phyloP scores from a whole-genome alignment of 768 basidiomycete genomes.

The Asterophora lycoperdoides region DNA sequence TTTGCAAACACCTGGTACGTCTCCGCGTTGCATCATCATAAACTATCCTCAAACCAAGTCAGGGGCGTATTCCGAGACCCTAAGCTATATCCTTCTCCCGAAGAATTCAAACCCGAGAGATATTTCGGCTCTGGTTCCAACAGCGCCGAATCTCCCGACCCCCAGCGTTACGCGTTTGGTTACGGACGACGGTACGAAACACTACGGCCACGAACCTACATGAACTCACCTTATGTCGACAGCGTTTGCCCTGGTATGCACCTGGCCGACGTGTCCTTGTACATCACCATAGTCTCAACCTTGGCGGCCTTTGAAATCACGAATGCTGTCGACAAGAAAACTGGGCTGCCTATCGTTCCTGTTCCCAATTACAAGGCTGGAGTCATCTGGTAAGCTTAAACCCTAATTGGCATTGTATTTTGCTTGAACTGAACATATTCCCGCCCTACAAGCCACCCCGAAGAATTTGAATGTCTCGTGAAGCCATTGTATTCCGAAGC shows the following conservation, averaged over 20 bases:
- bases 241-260: slow-evolving; percentile 18
- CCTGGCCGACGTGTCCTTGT: slow-evolving; percentile 11
- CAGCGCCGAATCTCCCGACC: neutral
- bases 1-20: slow-evolving; percentile 14
- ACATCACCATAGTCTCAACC: slow-evolving; percentile 3
- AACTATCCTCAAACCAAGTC: neutral
- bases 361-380: slow-evolving; percentile 8
- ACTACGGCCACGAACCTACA: no score
- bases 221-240: neutral
- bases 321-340: slow-evolving; percentile 3
- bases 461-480: slow-evolving; percentile 4
- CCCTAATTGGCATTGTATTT: neutral
- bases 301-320: slow-evolving; percentile 14
- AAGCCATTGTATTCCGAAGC: slow-evolving; percentile 3
- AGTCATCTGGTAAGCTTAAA: slow-evolving; percentile 2
- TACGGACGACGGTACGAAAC: slow-evolving; percentile 19
- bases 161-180: slow-evolving; percentile 20
- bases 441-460: slow-evolving; percentile 5
- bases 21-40: no score
- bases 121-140: neutral
- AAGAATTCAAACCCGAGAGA: slow-evolving; percentile 10
- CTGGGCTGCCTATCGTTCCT: slow-evolving; percentile 6
- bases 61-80: slow-evolving; percentile 33
- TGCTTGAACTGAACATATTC: neutral
- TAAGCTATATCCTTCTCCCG: slow-evolving; percentile 32